Percentiles rank a stretch among this genome's conserved stretches.
These are phyloP conservation scores for Aureobasidium melanogenum DNA, from an alignment of 2,329 filamentous ascomycete genomes.

Conservation along the genomic window DNA sequence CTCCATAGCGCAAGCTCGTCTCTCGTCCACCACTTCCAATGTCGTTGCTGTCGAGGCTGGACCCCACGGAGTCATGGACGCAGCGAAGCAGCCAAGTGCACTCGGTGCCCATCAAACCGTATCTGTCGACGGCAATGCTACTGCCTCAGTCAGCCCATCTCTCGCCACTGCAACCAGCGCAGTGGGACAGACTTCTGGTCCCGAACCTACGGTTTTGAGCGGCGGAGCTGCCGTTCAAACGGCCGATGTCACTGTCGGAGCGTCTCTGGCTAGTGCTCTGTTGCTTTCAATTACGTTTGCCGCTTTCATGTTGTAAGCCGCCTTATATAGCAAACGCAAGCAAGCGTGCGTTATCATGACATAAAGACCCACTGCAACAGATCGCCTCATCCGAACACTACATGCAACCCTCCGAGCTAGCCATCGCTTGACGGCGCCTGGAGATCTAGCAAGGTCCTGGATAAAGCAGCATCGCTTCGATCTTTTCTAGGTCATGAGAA, in stretches of 20 bases:
- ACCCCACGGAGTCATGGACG: background rate
- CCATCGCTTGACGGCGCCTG: no score
- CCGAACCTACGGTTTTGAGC: background rate
- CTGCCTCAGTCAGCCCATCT: background rate
- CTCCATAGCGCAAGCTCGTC: slow-evolving; percentile 24
- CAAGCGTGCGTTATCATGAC: no score
- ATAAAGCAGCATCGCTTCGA: no score
- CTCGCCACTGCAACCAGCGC: background rate
- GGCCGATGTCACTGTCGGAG: background rate
- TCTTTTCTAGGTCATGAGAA: no score
- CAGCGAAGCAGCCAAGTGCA: background rate
- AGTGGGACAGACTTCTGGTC: background rate
- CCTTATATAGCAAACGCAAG: no score
- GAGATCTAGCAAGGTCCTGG: no score
- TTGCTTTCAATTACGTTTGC: background rate
- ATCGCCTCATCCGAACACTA: no score
- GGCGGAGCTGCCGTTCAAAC: background rate
- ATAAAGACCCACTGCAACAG: no score
- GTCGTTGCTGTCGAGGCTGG: background rate
- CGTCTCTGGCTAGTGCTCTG: background rate
- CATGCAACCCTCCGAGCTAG: no score
- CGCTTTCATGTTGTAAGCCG: background rate
- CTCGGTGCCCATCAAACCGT: background rate
- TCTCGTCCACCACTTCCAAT: background rate
- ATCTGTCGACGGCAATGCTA: background rate